Percentiles rank a stretch among this genome's conserved stretches.
These are phyloP conservation scores for Hypoxylon rickii DNA, from an alignment of 495 filamentous ascomycete genomes.

Conservation along the genomic window DNA sequence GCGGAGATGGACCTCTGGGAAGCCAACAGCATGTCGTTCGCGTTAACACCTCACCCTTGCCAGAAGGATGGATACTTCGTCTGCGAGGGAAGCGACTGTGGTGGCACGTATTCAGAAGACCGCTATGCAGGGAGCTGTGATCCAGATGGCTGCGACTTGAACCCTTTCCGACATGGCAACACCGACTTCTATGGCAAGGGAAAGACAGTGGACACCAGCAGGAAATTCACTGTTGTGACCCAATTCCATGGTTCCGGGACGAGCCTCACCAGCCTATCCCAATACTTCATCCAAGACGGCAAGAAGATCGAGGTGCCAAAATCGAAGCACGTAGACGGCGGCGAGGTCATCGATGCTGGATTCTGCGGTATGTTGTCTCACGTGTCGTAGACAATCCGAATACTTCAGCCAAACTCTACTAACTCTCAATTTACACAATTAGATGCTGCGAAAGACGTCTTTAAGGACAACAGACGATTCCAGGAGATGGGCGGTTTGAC, in stretches of 20 bases:
- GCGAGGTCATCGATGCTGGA: slow-evolving; percentile 47
- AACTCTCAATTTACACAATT: not conserved
- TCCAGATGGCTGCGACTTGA: slow-evolving; percentile 44
- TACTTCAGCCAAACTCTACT: not conserved
- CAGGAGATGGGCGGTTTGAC: slow-evolving; percentile 61
- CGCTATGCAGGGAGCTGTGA: slow-evolving; percentile 60
- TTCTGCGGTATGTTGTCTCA: slow-evolving; percentile 44
- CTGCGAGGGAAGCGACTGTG: slow-evolving; percentile 52
- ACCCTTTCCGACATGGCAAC: slow-evolving; percentile 60
- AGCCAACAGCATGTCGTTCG: slow-evolving; percentile 66
- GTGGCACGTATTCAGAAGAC: slow-evolving; percentile 51
- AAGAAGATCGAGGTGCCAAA: slow-evolving; percentile 57
- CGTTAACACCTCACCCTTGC: slow-evolving; percentile 70
- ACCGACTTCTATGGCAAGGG: slow-evolving; percentile 60
- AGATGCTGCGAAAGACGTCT: slow-evolving; percentile 60
- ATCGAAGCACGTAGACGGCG: slow-evolving; percentile 54
- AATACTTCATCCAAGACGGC: slow-evolving; percentile 64
- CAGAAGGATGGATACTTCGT: slow-evolving; percentile 47
- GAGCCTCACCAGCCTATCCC: slow-evolving; percentile 59
- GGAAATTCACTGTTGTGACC: slow-evolving; percentile 68
- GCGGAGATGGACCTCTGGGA: slow-evolving; percentile 77
- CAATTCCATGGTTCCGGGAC: slow-evolving; percentile 64
- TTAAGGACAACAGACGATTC: slow-evolving; percentile 66
- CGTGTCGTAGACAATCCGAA: not conserved
- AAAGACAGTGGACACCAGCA: slow-evolving; percentile 59